Evolutionary conservation across 2,329 filamentous ascomycete species (phyloP).

Genomic region (Clathrospora elynae): DNA sequence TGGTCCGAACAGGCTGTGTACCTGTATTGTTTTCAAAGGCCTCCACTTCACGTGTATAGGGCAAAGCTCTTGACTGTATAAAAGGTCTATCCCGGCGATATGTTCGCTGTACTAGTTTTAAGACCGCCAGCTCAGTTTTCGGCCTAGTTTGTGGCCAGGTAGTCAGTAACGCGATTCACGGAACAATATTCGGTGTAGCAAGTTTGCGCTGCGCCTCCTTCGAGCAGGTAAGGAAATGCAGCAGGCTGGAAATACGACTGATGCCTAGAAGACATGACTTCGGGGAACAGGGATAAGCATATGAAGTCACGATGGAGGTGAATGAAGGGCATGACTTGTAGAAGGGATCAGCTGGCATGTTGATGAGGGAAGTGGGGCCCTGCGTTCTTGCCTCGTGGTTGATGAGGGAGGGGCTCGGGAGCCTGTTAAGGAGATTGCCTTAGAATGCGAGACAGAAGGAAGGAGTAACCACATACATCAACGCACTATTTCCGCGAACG

Average conservation of each 20-base stretch:
- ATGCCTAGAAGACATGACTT: slow-evolving; percentile 29
- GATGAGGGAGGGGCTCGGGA: slow-evolving; percentile 14
- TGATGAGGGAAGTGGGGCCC: neutral
- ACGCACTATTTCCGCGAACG: slow-evolving; percentile 29
- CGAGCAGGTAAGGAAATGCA: slow-evolving; percentile 13
- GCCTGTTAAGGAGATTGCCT: slow-evolving; percentile 22
- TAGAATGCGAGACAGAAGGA: slow-evolving; percentile 25
- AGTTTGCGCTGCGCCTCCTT: slow-evolving; percentile 32
- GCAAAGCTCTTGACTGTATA: slow-evolving; percentile 8
- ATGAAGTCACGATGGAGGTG: slow-evolving; percentile 2
- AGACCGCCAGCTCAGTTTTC: slow-evolving; percentile 23
- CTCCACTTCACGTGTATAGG: slow-evolving; percentile 1
- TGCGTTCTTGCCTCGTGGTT: slow-evolving; percentile 13
- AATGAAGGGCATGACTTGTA: slow-evolving; percentile 4
- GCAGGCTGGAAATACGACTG: slow-evolving; percentile 34
- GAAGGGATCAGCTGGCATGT: slow-evolving; percentile 5
- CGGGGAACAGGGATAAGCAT: slow-evolving; percentile 3
- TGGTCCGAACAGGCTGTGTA: slow-evolving; percentile 21
- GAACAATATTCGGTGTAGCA: slow-evolving; percentile 11
- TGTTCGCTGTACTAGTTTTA: slow-evolving; percentile 21
- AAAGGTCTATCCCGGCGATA: slow-evolving; percentile 26
- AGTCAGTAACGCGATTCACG: slow-evolving; percentile 23
- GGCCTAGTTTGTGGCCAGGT: slow-evolving; percentile 27
- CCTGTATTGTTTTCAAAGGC: neutral
- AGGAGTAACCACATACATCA: slow-evolving; percentile 44